Base-by-base conservation (phyloP, 345 rosid genomes). In the Geranium brycei region DNA sequence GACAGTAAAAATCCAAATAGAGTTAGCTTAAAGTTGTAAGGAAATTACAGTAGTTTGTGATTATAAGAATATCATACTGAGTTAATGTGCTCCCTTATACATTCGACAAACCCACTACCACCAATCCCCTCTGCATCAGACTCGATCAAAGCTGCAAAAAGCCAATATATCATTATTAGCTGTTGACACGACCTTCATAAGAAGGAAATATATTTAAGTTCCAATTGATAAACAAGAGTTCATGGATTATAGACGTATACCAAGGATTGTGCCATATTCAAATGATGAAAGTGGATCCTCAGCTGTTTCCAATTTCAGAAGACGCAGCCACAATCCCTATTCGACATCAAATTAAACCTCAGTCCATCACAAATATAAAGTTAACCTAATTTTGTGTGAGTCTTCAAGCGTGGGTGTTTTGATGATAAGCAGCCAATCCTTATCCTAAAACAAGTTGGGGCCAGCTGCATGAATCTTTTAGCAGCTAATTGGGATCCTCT, bases 81-180 rank as follows among this genome's bases (percentile, higher is more conserved):
- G 77, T 88, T 81, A 69, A 91, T 83, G 79, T 95, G 97, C 83
- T 95, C 99, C 68, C 97, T 81, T 74, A 91, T 91, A 79, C 99
- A 95, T 77, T 91, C 97, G 56, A 91, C 83, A 80, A 91, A 95
- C 51, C 99, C 96, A 75, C 99, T 91, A 66, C 97, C 99, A 81
- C 99, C 99, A 80, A 95, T 95, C 32, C 99, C 99, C 83, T 95
- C 99, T 11, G 97, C 96, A 61, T 95, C 99, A 71, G 97, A 95
- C 82, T 95, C 99, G 18, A 95, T 95, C 79, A 95, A 79, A 47
- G 99, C 99, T 95, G 88, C 78, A 77, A 76, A 59, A 68, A 23
- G 28, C 19, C 62, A 72, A 64, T 67, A 71, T 15, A 73, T 23
- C 28, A 23, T 62, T 65, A 38, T 60, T n/a, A 15, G 59, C 59